These are phyloP conservation scores for Fusarium incarnatum DNA, from an alignment of 2,329 filamentous ascomycete species.

Conservation along the genomic window DNA sequence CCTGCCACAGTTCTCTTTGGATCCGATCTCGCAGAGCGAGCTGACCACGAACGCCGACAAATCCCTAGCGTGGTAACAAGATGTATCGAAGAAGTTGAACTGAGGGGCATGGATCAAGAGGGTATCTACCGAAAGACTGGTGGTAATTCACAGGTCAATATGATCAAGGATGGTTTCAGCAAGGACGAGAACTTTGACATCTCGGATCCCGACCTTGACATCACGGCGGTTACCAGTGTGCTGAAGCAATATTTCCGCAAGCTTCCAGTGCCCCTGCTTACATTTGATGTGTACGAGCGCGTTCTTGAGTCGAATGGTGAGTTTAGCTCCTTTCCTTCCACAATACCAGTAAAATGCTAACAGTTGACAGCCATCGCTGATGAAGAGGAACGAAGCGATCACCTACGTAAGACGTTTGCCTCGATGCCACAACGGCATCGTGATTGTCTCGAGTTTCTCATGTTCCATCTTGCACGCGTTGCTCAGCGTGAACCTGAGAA, in stretches of 20 bases:
- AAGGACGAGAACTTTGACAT: conserved; percentile 88
- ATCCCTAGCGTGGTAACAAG: conserved; percentile 92
- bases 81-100: conserved; percentile 96
- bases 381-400: conserved; percentile 73
- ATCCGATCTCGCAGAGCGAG: conserved; percentile 85
- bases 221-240: conserved; percentile 94
- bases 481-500: conserved; percentile 86
- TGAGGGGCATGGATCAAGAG: conserved; percentile 96
- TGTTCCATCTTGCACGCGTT: conserved; percentile 92
- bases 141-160: conserved; percentile 89
- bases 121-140: conserved; percentile 98
- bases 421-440: conserved; percentile 85
- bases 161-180: conserved; percentile 92
- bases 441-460: conserved; percentile 91
- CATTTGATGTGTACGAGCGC: conserved; percentile 90
- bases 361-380: conserved; percentile 68
- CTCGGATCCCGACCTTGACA: conserved; percentile 91
- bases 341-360: conserved; percentile 38
- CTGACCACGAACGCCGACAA: conserved; percentile 87
- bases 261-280: conserved; percentile 88
- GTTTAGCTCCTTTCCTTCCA: conserved; percentile 46
- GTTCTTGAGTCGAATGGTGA: conserved; percentile 83
- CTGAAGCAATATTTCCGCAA: conserved; percentile 98
- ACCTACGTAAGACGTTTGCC: conserved; percentile 79
- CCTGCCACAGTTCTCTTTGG: conserved; percentile 79